Percentiles rank a stretch among this genome's conserved stretches.
These are phyloP conservation scores for Colletotrichum noveboracense DNA, from an alignment of 2,329 filamentous ascomycete genomes.

Conservation along the genomic window DNA sequence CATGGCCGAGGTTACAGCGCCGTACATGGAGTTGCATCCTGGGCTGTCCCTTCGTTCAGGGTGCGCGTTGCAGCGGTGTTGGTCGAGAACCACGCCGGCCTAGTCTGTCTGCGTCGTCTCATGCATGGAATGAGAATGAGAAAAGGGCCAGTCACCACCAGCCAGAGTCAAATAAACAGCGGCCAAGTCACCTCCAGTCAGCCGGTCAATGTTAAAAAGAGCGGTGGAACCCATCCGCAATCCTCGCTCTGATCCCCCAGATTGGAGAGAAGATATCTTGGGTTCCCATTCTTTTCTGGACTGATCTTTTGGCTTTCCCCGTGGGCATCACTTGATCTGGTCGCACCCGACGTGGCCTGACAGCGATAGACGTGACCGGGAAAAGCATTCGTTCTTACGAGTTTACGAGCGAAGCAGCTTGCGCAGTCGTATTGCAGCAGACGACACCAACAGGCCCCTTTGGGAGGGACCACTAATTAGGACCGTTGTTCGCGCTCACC, in stretches of 20 bases:
- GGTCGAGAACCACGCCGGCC: neutral
- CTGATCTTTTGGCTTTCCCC: neutral
- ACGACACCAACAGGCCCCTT: neutral
- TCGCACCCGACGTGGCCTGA: conserved; percentile 6
- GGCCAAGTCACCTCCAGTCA: neutral
- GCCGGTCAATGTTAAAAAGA: neutral
- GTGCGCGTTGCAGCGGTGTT: neutral
- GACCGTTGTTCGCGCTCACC: conserved; percentile 2
- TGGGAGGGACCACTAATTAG: neutral
- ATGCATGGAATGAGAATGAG: neutral
- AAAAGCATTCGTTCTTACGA: neutral
- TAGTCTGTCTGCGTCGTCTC: neutral
- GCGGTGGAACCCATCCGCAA: neutral
- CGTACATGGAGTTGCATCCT: neutral
- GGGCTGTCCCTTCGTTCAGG: neutral
- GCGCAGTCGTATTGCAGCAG: conserved; percentile 9
- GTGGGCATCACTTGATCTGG: neutral
- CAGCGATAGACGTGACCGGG: neutral
- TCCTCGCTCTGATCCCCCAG: neutral
- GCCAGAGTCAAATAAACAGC: neutral
- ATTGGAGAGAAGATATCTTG: neutral
- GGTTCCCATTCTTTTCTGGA: neutral
- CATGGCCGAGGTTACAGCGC: neutral
- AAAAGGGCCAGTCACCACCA: neutral
- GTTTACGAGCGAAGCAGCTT: neutral